Conservation (phyloP, 2,329 filamentous ascomycete genomes). For the Emergomyces pasteurianus region DNA sequence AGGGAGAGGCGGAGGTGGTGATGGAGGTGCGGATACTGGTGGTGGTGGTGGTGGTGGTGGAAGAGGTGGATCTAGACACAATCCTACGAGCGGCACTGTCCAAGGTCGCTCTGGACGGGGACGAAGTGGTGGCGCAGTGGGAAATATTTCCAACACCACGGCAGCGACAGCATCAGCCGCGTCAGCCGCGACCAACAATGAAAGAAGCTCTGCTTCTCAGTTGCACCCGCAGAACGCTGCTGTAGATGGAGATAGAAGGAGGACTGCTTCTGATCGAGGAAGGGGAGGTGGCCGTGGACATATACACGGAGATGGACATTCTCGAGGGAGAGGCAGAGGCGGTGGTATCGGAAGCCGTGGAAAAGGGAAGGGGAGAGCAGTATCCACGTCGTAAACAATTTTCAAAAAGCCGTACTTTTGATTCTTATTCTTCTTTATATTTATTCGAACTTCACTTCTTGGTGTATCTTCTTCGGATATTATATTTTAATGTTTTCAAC, state of each 20-base stretch:
- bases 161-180: not conserved
- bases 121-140: not conserved
- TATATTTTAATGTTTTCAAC: not conserved
- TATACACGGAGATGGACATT: not conserved
- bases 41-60: not conserved
- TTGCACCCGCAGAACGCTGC: not conserved
- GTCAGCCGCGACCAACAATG: not conserved
- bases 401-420: not conserved
- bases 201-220: not conserved
- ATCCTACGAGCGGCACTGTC: not conserved
- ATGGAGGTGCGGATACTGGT: not conserved
- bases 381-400: not conserved
- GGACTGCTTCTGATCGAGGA: not conserved
- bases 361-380: slow-evolving; percentile 6
- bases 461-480: not conserved
- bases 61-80: not conserved
- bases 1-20: slow-evolving; percentile 7
- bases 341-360: not conserved
- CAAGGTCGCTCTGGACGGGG: not conserved
- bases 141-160: not conserved
- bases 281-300: not conserved
- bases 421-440: not conserved
- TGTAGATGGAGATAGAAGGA: not conserved
- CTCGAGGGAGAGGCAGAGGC: not conserved
- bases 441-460: not conserved